phyloP scores from a whole-genome alignment of 2,329 filamentous ascomycete species.

The Botryotinia globosa region DNA sequence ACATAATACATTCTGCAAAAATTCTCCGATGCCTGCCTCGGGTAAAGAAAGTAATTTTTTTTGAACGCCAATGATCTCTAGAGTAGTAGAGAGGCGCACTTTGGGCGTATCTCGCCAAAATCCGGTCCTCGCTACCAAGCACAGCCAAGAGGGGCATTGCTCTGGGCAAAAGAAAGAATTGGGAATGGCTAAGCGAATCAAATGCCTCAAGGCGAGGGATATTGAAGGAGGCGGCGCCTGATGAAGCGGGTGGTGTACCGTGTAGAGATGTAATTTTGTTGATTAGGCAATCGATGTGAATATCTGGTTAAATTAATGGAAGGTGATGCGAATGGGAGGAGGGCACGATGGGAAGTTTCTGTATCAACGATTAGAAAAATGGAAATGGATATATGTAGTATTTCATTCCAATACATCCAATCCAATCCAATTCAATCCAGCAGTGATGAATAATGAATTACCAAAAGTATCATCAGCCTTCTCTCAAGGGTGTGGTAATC shows the following conservation, averaged over 20 bases:
- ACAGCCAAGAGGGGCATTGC: constrained; percentile 17
- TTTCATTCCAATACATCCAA: neutral
- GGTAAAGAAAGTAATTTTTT: neutral
- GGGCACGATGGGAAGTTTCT: neutral
- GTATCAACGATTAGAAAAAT: neutral
- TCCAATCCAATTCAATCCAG: neutral
- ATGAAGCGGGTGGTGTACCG: neutral
- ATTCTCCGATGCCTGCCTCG: neutral
- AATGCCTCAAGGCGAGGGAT: neutral
- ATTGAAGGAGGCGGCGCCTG: constrained; percentile 1
- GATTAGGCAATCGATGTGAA: neutral
- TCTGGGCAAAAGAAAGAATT: constrained; percentile 8
- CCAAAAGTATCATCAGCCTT: constrained; percentile 2
- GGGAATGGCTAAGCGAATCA: neutral
- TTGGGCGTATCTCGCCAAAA: neutral
- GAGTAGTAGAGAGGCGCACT: neutral
- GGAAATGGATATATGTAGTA: too few species aligned
- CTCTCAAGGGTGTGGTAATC: constrained; percentile 8
- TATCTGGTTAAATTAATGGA: neutral
- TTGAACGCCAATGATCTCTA: neutral
- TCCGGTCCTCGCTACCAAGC: neutral
- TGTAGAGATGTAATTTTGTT: neutral
- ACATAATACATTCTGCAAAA: neutral
- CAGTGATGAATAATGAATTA: constrained; percentile 2
- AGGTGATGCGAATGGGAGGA: too few species aligned